Evolutionary conservation across 1,284 basidiomycete genomes (phyloP), one percentile per base, ranked within the genome.

Genomic region (Malassezia sympodialis): DNA sequence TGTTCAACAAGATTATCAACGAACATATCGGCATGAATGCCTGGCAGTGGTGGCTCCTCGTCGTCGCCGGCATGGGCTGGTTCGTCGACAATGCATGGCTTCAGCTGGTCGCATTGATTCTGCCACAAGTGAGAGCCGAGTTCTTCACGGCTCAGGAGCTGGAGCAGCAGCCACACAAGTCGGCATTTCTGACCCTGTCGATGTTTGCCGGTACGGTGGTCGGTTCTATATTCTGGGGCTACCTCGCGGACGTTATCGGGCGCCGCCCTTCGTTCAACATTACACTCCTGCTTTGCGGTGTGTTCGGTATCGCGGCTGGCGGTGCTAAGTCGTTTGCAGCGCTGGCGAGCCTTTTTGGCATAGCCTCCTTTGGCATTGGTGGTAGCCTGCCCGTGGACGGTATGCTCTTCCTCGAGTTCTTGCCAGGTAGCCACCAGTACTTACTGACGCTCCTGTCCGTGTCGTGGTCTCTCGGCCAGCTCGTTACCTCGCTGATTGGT

Each of bases 321-420:
- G 69, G 51, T 26, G 69, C 69, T 11, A 62, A 61, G 28, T 62
- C 28, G 58, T 70, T 69, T 53, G 58, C 67, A 37, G 67, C 56
- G 42, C 62, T 72, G 26, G 67, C 67, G 7, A 67, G 68, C 41
- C 49, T 72, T 1, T 53, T 71, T 4, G 68, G 66, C 23, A 65
- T 61, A 32, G 58, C 69, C 17, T 68, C 67, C 31, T 60, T 70
- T 31, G 69, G 69, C 42, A 59, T 72, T 24, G 69, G 69, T 11
- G 68, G 69, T 27, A 65, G 64, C 51, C 51, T 72, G 49, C 69
- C 69, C 35, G 69, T 72, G 17, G 69, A 72, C 51, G 69, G 69
- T 19, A 70, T 69, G 67, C 63, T 72, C 48, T 68, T 71, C 57
- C 59, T 67, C 47, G 68, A 72, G 41, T 70, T 72, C 43, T 58